Conservation (phyloP, 1,284 basidiomycete genomes). For the Marasmius oreades region DNA sequence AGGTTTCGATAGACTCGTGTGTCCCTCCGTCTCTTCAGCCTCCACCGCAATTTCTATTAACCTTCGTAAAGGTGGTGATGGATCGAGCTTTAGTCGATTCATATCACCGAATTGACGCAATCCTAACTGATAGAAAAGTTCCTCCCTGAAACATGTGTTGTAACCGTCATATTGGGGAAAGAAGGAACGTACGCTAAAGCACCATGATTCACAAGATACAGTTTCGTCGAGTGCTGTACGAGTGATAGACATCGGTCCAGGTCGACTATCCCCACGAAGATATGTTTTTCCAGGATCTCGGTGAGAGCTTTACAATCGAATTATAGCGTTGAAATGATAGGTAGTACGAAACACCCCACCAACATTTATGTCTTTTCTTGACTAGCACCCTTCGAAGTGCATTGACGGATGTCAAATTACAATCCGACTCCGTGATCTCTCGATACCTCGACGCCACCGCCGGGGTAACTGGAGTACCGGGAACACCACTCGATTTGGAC, state of each 20-base stretch:
- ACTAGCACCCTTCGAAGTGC: conserved; percentile 60
- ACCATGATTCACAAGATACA: conserved; percentile 89
- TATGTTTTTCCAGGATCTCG: conserved; percentile 84
- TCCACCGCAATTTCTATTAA: conserved; percentile 81
- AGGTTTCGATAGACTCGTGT: conserved; percentile 46
- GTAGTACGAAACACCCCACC: conserved; percentile 23
- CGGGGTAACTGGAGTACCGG: background rate
- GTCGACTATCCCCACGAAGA: conserved; percentile 93
- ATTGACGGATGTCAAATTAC: conserved; percentile 77
- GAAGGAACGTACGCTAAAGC: conserved; percentile 69
- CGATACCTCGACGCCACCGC: conserved; percentile 29
- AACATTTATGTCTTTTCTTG: conserved; percentile 70
- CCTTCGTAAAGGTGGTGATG: conserved; percentile 70
- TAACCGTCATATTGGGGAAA: conserved; percentile 24
- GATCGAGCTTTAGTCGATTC: conserved; percentile 74
- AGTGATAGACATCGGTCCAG: conserved; percentile 71
- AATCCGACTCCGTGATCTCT: conserved; percentile 77
- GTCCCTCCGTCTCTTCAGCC: conserved; percentile 55
- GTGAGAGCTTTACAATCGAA: conserved; percentile 57
- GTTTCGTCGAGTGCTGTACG: conserved; percentile 84
- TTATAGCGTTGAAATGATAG: background rate
- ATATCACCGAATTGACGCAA: conserved; percentile 90
- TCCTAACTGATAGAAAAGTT: conserved; percentile 93
- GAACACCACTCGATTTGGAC: conserved; percentile 2
- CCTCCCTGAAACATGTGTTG: conserved; percentile 58